A percentile compares a stretch with the other conserved stretches of the same genome.
These are phyloP conservation scores for Fusarium sublunatum DNA, from an alignment of 2,329 filamentous ascomycete species.

Conservation along the genomic window DNA sequence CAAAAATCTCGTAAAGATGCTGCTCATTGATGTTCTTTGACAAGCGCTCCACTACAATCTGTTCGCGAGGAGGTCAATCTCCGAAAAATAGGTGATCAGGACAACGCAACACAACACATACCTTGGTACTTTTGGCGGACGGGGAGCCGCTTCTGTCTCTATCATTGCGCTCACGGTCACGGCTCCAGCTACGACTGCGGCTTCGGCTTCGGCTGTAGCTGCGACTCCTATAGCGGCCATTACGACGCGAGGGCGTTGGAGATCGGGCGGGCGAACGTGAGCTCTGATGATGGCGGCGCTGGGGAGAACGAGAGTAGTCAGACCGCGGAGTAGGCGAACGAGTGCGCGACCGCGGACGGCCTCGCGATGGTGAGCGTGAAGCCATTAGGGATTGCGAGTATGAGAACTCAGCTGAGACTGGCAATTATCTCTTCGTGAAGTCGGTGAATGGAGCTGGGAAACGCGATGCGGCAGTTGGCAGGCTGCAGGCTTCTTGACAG, in stretches of 20 bases:
- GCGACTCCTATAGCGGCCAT: slow-evolving; percentile 48
- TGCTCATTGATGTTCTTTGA: slow-evolving; percentile 93
- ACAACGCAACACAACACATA: slow-evolving; percentile 42
- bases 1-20: slow-evolving; percentile 93
- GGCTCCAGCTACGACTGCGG: slow-evolving; percentile 49
- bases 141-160: slow-evolving; percentile 55
- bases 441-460: slow-evolving; percentile 13
- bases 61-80: slow-evolving; percentile 26
- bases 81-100: background rate
- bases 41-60: slow-evolving; percentile 96
- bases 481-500: slow-evolving; percentile 32
- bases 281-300: slow-evolving; percentile 47
- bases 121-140: slow-evolving; percentile 64
- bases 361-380: slow-evolving; percentile 49
- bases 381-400: slow-evolving; percentile 40
- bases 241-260: slow-evolving; percentile 49
- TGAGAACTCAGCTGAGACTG: slow-evolving; percentile 5
- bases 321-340: slow-evolving; percentile 53
- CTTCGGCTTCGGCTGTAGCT: slow-evolving; percentile 45
- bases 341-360: slow-evolving; percentile 50
- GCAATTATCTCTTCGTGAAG: slow-evolving; percentile 22
- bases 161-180: slow-evolving; percentile 49
- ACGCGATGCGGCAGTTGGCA: slow-evolving; percentile 14
- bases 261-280: slow-evolving; percentile 52
- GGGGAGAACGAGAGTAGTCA: slow-evolving; percentile 49